Evolutionary conservation across 331 rosid species (phyloP), one percentile per base, ranked within the genome.

Genomic region (Pyracantha coccinea): DNA sequence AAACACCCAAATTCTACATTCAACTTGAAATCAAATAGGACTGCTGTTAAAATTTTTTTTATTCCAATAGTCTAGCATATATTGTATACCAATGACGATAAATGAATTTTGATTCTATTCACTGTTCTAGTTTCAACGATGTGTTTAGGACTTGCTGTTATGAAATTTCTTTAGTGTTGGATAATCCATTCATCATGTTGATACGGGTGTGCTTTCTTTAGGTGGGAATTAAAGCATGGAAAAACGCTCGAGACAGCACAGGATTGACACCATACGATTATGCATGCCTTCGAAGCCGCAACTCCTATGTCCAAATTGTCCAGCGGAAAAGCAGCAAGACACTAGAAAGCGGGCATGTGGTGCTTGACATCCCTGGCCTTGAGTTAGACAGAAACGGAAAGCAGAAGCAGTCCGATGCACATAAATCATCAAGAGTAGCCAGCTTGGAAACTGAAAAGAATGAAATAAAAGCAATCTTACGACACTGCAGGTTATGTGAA

Each of bases 141-240:
- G 44, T 28, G 68, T 28, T 63, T 16, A 28, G 33, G 24, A 8
- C 75, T 72, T 72, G 66, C 38, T 57, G 12, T 57, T 24, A 33
- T 35, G 29, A 16, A 33, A 20, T 31, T 14, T 3, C 2, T 53
- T 14, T 71, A 57, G 5, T 35, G 24, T 59, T 17, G 11, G 58
- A 28, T 25, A 24, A 31, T 74, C 64, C 41, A 41, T 54, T 53
- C 32, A 33, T 17, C 41, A 19, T 68, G 66, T 63, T 82, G 68
- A 58, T 41, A 55, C 20, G 20, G 60, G 17, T 68, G 65, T 70
- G 58, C 44, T 24, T 71, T 74, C 60, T 68, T 74, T 85, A 93
- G 98, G 92, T 90, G 66, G 98, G 98, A 85, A 78, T 89, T 65
- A 85, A 89, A 75, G 97, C 96, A 27, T 93, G 98, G 98, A 87